Conservation (phyloP, 148 eudicot species). For the Chenopodium album region DNA sequence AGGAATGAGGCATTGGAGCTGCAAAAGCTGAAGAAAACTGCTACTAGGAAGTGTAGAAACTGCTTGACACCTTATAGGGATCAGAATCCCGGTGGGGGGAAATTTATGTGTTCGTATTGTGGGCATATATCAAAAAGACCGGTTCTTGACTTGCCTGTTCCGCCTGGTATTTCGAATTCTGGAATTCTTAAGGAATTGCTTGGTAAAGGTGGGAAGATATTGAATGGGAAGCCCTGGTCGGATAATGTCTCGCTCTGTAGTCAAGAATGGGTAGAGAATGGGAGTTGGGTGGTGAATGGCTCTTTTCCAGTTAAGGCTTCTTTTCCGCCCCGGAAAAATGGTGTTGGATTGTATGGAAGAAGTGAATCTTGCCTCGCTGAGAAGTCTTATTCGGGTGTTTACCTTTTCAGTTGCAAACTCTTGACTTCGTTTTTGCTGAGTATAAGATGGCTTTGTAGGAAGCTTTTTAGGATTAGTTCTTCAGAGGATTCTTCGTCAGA, state of each 20-base stretch:
- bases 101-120: conserved; percentile 93
- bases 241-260: conserved; percentile 68
- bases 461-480: conserved; percentile 65
- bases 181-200: conserved; percentile 84
- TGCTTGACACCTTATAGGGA: conserved; percentile 87
- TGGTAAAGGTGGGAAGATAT: conserved; percentile 82
- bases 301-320: conserved; percentile 56
- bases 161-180: conserved; percentile 61
- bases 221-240: conserved; percentile 74
- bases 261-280: conserved; percentile 89
- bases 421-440: conserved; percentile 47
- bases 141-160: conserved; percentile 81
- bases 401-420: conserved; percentile 50
- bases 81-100: conserved; percentile 94
- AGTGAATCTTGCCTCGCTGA: conserved; percentile 68
- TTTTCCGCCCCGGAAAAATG: conserved; percentile 46
- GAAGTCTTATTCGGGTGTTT: conserved; percentile 56
- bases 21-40: conserved; percentile 88
- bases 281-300: conserved; percentile 61
- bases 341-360: conserved; percentile 44
- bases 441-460: conserved; percentile 76
- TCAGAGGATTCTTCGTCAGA: conserved; percentile 61
- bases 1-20: conserved; percentile 85
- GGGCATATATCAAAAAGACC: conserved; percentile 98
- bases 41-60: conserved; percentile 89